These are phyloP conservation scores for Wolfiporia cocos DNA, from an alignment of 1,284 basidiomycete species.

Conservation along the genomic window DNA sequence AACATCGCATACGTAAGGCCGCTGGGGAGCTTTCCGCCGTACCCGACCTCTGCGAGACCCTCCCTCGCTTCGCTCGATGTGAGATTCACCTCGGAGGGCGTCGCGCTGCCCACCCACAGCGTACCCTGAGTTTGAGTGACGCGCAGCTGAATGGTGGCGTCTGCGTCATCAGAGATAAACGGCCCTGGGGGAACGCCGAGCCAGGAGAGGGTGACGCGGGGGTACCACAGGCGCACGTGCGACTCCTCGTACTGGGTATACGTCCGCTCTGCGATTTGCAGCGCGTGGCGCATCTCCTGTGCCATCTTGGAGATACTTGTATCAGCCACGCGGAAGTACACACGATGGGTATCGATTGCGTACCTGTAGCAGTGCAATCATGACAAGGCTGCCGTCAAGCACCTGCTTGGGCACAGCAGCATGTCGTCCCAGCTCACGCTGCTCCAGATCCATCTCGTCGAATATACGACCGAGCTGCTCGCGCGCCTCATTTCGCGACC, in stretches of 20 bases:
- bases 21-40: slow-evolving; percentile 1
- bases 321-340: not conserved
- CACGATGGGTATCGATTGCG: slow-evolving; percentile 4
- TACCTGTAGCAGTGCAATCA: slow-evolving; percentile 41
- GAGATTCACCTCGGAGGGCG: slow-evolving; percentile 18
- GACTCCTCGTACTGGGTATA: slow-evolving; percentile 30
- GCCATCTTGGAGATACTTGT: slow-evolving; percentile 33
- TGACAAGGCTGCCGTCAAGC: slow-evolving; percentile 34
- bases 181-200: slow-evolving; percentile 38
- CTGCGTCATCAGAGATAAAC: slow-evolving; percentile 34
- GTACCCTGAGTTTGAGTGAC: not conserved
- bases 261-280: slow-evolving; percentile 31
- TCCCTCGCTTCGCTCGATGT: slow-evolving; percentile 23
- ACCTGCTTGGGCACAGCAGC: slow-evolving; percentile 26
- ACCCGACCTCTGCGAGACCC: slow-evolving; percentile 20
- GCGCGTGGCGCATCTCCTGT: slow-evolving; percentile 32
- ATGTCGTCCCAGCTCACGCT: slow-evolving; percentile 19
- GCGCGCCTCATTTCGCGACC: slow-evolving; percentile 27
- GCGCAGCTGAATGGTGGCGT: slow-evolving; percentile 14
- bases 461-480: slow-evolving; percentile 29
- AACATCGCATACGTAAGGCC: slow-evolving; percentile 1
- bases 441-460: slow-evolving; percentile 26
- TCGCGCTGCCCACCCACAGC: slow-evolving; percentile 9
- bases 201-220: slow-evolving; percentile 39
- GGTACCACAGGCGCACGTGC: slow-evolving; percentile 36